Percentiles rank a stretch among this genome's conserved stretches.
phyloP scores from a whole-genome alignment of 495 filamentous ascomycete species.

The Trichoderma virens region DNA sequence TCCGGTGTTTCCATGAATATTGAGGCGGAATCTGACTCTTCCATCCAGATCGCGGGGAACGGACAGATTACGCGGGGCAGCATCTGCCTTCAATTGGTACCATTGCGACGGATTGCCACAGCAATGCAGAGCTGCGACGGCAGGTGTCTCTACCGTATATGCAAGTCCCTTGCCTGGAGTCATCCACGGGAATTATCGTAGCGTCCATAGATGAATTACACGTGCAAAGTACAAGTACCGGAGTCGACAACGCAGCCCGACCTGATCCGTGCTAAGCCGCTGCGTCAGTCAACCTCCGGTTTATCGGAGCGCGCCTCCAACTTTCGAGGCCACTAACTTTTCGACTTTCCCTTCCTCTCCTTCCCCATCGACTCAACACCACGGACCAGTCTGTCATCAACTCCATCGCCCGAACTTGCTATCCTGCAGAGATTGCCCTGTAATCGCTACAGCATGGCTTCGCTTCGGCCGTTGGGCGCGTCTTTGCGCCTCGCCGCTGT shows the following conservation, averaged over 20 bases:
- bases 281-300: constrained; percentile 6
- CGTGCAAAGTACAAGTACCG: no score
- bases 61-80: no score
- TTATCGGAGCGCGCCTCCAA: constrained; percentile 4
- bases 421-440: neutral
- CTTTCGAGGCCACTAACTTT: neutral
- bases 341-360: neutral
- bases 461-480: neutral
- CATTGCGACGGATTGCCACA: no score
- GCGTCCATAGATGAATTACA: no score
- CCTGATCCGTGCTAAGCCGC: neutral
- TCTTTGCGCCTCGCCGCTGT: constrained; percentile 4
- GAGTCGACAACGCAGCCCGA: neutral
- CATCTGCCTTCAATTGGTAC: no score
- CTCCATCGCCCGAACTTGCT: neutral
- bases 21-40: no score
- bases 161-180: no score
- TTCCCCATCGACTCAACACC: neutral
- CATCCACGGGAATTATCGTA: no score
- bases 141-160: no score
- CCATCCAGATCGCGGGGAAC: no score
- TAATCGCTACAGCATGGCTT: neutral
- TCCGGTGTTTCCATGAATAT: no score
- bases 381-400: neutral
- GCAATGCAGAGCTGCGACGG: no score